Evolutionary conservation across 2,329 filamentous ascomycete genomes (phyloP).

Genomic region (Basipetospora chlamydospora): DNA sequence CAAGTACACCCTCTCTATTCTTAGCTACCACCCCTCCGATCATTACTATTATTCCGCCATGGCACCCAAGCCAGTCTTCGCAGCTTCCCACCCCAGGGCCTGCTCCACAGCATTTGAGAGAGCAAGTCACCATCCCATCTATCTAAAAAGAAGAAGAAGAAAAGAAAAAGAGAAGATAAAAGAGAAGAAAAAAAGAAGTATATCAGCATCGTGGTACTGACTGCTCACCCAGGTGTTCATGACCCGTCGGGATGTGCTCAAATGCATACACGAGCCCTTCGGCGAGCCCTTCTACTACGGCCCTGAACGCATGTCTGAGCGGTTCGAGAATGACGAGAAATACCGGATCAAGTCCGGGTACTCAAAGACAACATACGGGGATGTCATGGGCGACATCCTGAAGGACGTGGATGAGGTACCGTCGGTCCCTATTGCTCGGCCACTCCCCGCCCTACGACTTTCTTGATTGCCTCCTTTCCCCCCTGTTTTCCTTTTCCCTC

Average conservation of each 20-base stretch:
- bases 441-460: too few species aligned
- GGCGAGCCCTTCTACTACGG: slow-evolving; percentile 95
- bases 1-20: too few species aligned
- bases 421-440: too few species aligned
- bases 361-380: slow-evolving; percentile 54
- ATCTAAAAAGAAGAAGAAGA: neutral
- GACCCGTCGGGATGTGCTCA: slow-evolving; percentile 69
- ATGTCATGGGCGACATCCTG: slow-evolving; percentile 64
- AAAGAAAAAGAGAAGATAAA: too few species aligned
- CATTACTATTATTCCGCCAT: slow-evolving; percentile 29
- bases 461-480: too few species aligned
- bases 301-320: slow-evolving; percentile 67
- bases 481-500: too few species aligned
- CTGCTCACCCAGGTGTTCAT: slow-evolving; percentile 86
- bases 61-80: slow-evolving; percentile 63
- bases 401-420: slow-evolving; percentile 60
- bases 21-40: too few species aligned
- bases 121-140: slow-evolving; percentile 32
- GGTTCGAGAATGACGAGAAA: slow-evolving; percentile 57
- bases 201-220: too few species aligned
- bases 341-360: slow-evolving; percentile 49
- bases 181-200: too few species aligned
- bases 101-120: slow-evolving; percentile 96
- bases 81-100: slow-evolving; percentile 84
- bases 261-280: slow-evolving; percentile 89